Conservation (phyloP, 345 rosid species). For the Brassica incana region DNA sequence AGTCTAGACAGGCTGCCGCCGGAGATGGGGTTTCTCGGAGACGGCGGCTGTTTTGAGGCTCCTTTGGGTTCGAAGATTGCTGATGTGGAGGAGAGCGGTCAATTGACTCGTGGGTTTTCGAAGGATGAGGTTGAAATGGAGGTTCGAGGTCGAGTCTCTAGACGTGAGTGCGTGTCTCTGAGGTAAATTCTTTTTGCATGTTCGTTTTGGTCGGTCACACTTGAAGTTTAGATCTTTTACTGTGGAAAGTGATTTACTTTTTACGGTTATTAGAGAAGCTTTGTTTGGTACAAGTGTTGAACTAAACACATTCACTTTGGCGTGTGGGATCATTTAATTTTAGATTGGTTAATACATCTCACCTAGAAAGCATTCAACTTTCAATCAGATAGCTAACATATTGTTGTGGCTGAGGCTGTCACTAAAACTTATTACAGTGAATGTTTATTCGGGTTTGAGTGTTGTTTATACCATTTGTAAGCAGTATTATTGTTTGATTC, state of each 20-base stretch:
- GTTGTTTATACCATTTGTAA: constrained; percentile 9
- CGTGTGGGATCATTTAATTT: background rate
- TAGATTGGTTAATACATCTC: background rate
- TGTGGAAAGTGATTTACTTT: constrained; percentile 8
- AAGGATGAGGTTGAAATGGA: constrained; percentile 7
- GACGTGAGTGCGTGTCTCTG: constrained; percentile 26
- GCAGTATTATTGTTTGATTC: background rate
- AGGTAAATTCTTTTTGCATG: constrained; percentile 22
- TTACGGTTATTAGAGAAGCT: constrained; percentile 1
- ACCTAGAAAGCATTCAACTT: background rate
- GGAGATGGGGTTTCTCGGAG: constrained; percentile 40
- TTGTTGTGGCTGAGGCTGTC: constrained; percentile 10
- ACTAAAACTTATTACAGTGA: constrained; percentile 5
- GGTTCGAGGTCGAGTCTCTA: background rate
- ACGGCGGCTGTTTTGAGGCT: constrained; percentile 39
- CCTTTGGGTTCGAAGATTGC: constrained; percentile 31
- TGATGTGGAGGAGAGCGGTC: constrained; percentile 27
- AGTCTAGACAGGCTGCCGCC: constrained; percentile 38
- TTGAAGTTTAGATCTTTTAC: constrained; percentile 15
- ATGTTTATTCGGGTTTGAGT: constrained; percentile 12
- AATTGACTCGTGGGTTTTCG: constrained; percentile 10
- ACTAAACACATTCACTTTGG: background rate
- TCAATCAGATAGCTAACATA: constrained; percentile 9
- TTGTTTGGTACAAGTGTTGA: constrained; percentile 15
- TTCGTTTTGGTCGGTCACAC: background rate